Base-by-base conservation (phyloP, 768 basidiomycete genomes). In the Agaricus blazei region DNA sequence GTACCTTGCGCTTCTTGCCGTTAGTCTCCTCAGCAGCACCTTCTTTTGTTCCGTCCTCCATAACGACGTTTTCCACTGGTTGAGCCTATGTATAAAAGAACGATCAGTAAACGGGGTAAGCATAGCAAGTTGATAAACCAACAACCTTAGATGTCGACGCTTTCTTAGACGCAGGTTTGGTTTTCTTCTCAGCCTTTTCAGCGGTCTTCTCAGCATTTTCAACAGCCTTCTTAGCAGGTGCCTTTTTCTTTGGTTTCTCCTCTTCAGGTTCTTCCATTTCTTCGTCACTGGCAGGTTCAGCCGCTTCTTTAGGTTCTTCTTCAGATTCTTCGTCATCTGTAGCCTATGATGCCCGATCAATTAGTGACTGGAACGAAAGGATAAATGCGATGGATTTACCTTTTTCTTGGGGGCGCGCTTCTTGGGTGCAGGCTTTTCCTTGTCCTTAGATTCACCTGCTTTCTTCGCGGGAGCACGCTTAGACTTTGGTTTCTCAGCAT, bases 1-100 rank as follows among this genome's bases (percentile, higher is more conserved):
- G 23, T 62, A 84, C 87, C 83, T 89, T 87, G 71, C 86, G 84
- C 71, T 90, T 91, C 75, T 84, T 88, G 63, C 69, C 71, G 53
- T 64, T 65, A 1, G 74, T 73, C 9, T 81, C 79, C 12, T 76
- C 79, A 1, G 76, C 77, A 4, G 77, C 80, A 9, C 34, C 53
- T 14, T 72, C 76, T 6, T 62, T 75, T 37, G 68, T 68, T 26
- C 68, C 67, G 19, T 70, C 71, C 27, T 57, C 68, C 69, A 76
- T 74, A 51, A 77, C 57, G 64, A 75, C 64, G 74, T 78, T 75
- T 9, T 73, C 75, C n/a, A 66, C 34, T 34, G 34, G 34, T 11
- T 34, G 7, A 34, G 34, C 66, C 37, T 58, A 40, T 4, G 12
- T 23, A 49, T 26, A 58, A 72, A 28, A 71, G 44, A 6, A 28